Percentiles rank a stretch among this genome's conserved stretches.
phyloP scores from a whole-genome alignment of 768 basidiomycete genomes.

The Amanita exitialis region DNA sequence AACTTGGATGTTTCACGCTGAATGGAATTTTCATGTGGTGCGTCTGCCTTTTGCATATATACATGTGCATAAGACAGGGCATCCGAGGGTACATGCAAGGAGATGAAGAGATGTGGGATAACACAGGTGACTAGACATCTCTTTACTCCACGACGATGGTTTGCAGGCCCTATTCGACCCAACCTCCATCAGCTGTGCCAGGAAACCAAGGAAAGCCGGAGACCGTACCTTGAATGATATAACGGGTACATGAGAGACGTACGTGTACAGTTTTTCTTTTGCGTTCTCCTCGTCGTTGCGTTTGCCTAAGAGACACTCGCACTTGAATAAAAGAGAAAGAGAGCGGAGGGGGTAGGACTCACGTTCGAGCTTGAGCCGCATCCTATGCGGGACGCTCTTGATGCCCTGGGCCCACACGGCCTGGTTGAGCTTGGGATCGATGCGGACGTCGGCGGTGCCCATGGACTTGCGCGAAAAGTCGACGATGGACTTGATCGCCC shows the following conservation, averaged over 20 bases:
- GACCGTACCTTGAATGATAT: conserved; percentile 74
- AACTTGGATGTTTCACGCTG: neutral
- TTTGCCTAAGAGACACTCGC: conserved; percentile 49
- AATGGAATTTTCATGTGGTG: neutral
- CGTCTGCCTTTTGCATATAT: neutral
- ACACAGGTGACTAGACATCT: neutral
- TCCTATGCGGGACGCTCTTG: conserved; percentile 86
- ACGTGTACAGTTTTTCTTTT: conserved; percentile 95
- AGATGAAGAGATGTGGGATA: too few species aligned
- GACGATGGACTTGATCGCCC: conserved; percentile 91
- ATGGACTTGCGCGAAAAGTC: conserved; percentile 89
- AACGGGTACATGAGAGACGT: conserved; percentile 76
- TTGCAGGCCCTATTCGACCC: neutral
- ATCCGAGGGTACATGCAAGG: too few species aligned
- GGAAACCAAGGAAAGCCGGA: neutral
- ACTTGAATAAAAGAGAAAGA: neutral
- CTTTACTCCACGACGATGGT: conserved; percentile 3
- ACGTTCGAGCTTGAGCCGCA: conserved; percentile 94
- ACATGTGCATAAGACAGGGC: neutral
- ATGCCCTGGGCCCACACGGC: conserved; percentile 90
- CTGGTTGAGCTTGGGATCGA: conserved; percentile 97
- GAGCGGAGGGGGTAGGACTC: conserved; percentile 9
- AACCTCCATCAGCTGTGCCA: neutral
- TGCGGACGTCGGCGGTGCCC: conserved; percentile 89
- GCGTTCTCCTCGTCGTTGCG: conserved; percentile 99